Base-by-base conservation (phyloP, 2,329 filamentous ascomycete genomes). In the Aspergillus spinulosporus region DNA sequence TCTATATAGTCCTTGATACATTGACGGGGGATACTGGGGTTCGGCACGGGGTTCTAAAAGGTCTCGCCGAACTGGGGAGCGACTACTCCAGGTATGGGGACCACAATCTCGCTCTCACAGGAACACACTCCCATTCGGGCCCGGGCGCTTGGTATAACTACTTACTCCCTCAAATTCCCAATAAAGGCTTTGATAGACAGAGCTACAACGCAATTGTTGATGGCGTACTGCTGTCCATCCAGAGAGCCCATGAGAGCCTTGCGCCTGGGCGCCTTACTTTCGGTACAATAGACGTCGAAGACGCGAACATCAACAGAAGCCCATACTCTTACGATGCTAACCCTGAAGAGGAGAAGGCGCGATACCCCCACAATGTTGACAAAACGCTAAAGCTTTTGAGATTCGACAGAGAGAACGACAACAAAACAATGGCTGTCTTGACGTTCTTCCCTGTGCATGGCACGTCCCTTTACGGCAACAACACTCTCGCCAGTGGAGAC, bases 81-180 rank as follows among this genome's bases (percentile, higher is more conserved):
- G 86, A 88, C 2, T 96, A 92, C 70, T 78, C 83, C 1, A 75
- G 87, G 29, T 97, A 97, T 73, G 84, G 82, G 46, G 83, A 89
- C 66, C 83, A 89, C 64, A 97, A 96, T 68, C 76, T 97, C 37
- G 93, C 93, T 36, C 83, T 97, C 21, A 96, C 91, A 0, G 93
- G 92, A 52, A 97, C 93, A 0, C 93, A 97, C 72, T 94, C 90
- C 28, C 93, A 97, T 75, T 88, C 92, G 26, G 93, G 92, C 0
- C 92, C 93, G 0, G 93, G 89, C 2, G 93, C 89, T 4, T 97
- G 92, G 91, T 80, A 95, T 70, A 97, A 97, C 74, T 97, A 97
- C 69, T 82, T 97, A 7, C 80, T 97, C 5, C 93, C 92, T 5
- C 92, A 97, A 69, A 88, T 97, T 62, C 94, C 93, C 0, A 92